Base-by-base conservation (phyloP, 176 grass and related monocot species). In the Alopecurus myosuroides region DNA sequence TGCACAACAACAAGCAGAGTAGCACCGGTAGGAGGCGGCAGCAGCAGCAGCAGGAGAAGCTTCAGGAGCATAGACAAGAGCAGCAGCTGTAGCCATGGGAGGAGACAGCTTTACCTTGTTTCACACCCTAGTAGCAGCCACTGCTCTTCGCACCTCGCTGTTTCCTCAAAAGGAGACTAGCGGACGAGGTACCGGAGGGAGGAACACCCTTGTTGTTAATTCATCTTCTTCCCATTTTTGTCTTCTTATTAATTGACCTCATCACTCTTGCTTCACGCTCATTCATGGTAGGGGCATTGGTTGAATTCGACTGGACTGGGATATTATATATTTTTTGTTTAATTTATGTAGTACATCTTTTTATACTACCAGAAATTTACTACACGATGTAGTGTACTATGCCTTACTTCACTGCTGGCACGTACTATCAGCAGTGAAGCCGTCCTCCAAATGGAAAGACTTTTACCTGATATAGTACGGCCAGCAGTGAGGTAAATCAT, bases 1-100 rank as follows among this genome's bases (percentile, higher is more conserved):
- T 98, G 95, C 93, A 98, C 84, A 98, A 98, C 87, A 98, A 98
- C 88, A 98, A 98, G 88, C 92, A 97, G 44, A 74, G 44, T 74
- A 85, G 64, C 53, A 50, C 33, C 44, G 58, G 15, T 68, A 52
- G 26, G 18, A 82, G 52, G 87, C 84, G 88, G 84, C 84, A 86
- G 50, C 73, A 76, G n/a, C 5, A 40, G 39, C 39, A 40, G 39
- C 39, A 83, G 66, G 4, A 64, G 64, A 79, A 84, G 81, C 65
- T 50, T 35, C 60, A 56, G 22, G 22, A 82, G 67, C 11, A 48
- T 7, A 56, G 58, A 30, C 79, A 77, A 31, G 67, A 85, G 35
- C 76, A 57, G 22, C 80, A 74, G 44, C 39, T 75, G 73, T 75
- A 81, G 19, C 86, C 72, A 78, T 56, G 34, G 57, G 31, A 74